Base-by-base conservation (phyloP, 805 yeast genomes). In the Pichia insulana region DNA sequence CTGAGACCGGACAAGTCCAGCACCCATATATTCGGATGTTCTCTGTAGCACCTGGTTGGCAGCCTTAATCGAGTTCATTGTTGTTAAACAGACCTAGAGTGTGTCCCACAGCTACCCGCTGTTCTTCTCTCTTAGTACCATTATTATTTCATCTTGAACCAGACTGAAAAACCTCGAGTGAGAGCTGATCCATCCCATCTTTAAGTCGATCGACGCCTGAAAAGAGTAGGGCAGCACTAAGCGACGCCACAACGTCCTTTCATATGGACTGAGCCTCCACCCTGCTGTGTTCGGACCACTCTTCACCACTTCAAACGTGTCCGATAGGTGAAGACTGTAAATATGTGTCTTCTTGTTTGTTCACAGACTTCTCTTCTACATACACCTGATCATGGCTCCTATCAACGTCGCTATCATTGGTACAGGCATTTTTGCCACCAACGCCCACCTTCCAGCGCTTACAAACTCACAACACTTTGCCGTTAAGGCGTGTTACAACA, bases 401-500 rank as follows among this genome's bases (percentile, higher is more conserved):
- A 31, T 74, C 37, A 80, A 75, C 57, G 74, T 80, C 39, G 87
- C 83, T 41, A 66, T 83, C 37, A 73, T 83, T 43, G 92, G 92
- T 42, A 83, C 92, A 3, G 92, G 92, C 53, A 85, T 90, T 55
- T 90, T 90, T 59, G 97, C 97, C 48, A 75, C 76, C 25, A 85
- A 82, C 49, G 70, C 74, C 43, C 97, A 90, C 59, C 71, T 85
- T 50, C 97, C 97, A 34, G 75, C 83, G 25, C 63, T 78, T 38
- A 64, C 76, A 54, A 65, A 73, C 39, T 68, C 74, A 2, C 67
- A 67, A 26, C 63, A 69, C 26, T 73, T 83, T 53, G 66, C 70
- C 37, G 78, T 86, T 7, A 67, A 62, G 35, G 85, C 89, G 8
- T 85, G 87, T 43, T 85, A 70, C 67, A 90, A 89, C 70, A 75